Base-by-base conservation (phyloP, 192 early-diverging fungal species). In the Cetraspora pellucida region DNA sequence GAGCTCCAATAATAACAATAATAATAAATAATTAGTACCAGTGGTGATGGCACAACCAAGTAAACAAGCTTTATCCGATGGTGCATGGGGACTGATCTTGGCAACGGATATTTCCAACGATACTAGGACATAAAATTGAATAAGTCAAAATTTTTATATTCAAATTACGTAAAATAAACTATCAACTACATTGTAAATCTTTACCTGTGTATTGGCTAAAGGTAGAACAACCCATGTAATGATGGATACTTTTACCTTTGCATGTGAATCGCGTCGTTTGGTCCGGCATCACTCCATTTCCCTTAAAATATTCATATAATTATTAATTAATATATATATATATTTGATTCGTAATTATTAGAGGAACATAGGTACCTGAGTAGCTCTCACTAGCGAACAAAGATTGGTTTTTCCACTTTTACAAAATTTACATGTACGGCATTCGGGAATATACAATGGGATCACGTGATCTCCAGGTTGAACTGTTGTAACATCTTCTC, bases 21-120 rank as follows among this genome's bases (percentile, higher is more conserved):
- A 14, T n/a, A 23, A 21, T 61, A 61, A 60, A 28, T 11, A 61
- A 61, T 61, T 19, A 19, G 3, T 61, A 31, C 95, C 97, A 23
- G 97, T 99, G 25, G 97, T 96, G 49, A 99, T 90, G 44, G 96
- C 97, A 79, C 97, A 99, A 19, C 97, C 97, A 57, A 99, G 87
- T 44, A 99, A 86, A 79, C 95, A 96, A 69, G 95, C 85, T 72
- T 92, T 93, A 75, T 97, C 92, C 30, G 97, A 82, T 14, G 91
- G 87, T 28, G 95, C 95, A 19, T 79, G 81, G 44, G 91, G 81
- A 74, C 91, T 87, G 7, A 99, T 89, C 78, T 96, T 97, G 60
- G 95, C 97, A 63, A 96, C 83, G 5, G 95, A 95, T 71, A 99
- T 95, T 80, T 96, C 97, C 65, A 87, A 83, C 30, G 90, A 92